Evolutionary conservation across 257 asterid species (phyloP).

Genomic region (Gardenia jasminoides): DNA sequence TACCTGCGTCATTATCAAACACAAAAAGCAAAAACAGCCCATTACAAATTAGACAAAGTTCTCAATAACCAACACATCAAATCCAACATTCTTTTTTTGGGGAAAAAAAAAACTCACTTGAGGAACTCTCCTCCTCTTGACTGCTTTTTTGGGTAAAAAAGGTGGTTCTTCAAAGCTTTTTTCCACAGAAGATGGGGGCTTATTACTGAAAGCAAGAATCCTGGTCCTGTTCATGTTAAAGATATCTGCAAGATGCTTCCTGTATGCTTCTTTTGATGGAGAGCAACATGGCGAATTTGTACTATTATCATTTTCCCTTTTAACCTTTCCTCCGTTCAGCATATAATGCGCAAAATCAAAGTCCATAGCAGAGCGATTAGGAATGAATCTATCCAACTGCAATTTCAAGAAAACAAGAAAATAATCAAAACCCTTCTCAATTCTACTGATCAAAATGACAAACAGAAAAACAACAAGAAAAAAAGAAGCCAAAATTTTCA

Average conservation of each 20-base stretch:
- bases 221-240: conserved; percentile 47
- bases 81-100: too few relatives aligned
- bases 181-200: conserved; percentile 26
- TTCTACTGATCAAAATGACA: too few relatives aligned
- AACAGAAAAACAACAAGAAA: too few relatives aligned
- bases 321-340: conserved; percentile 35
- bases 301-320: conserved; percentile 6
- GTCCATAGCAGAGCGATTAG: conserved; percentile 54
- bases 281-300: conserved; percentile 14
- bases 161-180: neutral
- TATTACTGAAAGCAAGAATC: conserved; percentile 48
- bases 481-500: too few relatives aligned
- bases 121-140: conserved; percentile 25
- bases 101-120: conserved; percentile 29
- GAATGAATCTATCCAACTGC: conserved; percentile 57
- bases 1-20: conserved; percentile 17
- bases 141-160: conserved; percentile 18
- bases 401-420: neutral
- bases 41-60: neutral
- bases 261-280: conserved; percentile 36
- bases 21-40: neutral
- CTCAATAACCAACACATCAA: neutral
- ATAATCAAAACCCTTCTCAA: neutral
- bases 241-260: conserved; percentile 41
- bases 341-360: conserved; percentile 45